These are phyloP conservation scores for Aspergillus sp. DNA, from an alignment of 2,329 filamentous ascomycete species.

Conservation along the genomic window DNA sequence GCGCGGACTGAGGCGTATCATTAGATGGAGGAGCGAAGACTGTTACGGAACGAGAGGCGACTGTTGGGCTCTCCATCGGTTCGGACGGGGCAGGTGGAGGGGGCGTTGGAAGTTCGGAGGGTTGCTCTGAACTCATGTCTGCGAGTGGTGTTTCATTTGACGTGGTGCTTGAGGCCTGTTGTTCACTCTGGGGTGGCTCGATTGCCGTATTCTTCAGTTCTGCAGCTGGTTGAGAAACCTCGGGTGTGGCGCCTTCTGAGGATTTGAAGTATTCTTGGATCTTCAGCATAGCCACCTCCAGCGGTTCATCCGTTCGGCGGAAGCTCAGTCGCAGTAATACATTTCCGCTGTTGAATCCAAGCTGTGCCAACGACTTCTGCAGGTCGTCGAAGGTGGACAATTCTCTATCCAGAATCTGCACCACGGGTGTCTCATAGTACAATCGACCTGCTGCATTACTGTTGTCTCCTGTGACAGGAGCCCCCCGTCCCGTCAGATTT, in stretches of 20 bases:
- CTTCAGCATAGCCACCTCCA: conserved; percentile 80
- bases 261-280: conserved; percentile 72
- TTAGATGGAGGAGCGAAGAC: conserved; percentile 76
- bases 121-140: conserved; percentile 12
- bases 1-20: conserved; percentile 72
- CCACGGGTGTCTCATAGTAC: conserved; percentile 80
- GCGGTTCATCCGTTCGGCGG: conserved; percentile 68
- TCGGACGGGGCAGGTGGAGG: conserved; percentile 17
- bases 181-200: conserved; percentile 9
- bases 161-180: conserved; percentile 11
- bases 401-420: conserved; percentile 80
- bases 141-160: conserved; percentile 6
- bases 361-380: conserved; percentile 81
- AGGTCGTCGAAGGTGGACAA: conserved; percentile 74
- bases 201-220: conserved; percentile 9
- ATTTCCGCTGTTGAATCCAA: conserved; percentile 83
- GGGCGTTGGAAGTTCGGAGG: conserved; percentile 10
- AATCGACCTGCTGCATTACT: conserved; percentile 66
- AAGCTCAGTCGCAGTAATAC: conserved; percentile 76
- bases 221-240: conserved; percentile 18
- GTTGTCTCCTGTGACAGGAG: conserved; percentile 57
- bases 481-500: conserved; percentile 81
- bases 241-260: conserved; percentile 30
- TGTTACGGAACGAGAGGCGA: conserved; percentile 52
- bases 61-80: conserved; percentile 27